phyloP scores from a whole-genome alignment of 164 flowering plant genomes.

The Vitis rotundifolia region DNA sequence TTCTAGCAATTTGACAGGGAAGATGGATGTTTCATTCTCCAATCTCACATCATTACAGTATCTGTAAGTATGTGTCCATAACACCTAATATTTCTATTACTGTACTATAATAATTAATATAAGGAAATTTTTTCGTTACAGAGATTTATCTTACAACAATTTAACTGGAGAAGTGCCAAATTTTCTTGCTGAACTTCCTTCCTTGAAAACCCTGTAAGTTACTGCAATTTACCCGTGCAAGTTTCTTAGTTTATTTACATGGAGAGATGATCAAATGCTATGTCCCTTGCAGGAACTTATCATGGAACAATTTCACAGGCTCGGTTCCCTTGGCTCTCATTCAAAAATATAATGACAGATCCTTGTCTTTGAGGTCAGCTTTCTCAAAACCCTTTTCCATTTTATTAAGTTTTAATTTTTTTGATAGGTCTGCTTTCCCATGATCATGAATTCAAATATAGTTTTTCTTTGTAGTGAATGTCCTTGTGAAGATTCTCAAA shows the following conservation, averaged over 20 bases:
- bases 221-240: neutral
- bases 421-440: no score
- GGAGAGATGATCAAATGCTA: neutral
- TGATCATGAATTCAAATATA: no score
- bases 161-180: neutral
- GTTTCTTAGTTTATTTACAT: neutral
- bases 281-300: conserved; percentile 30
- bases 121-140: conserved; percentile 17
- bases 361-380: conserved; percentile 26
- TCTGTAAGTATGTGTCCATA: conserved; percentile 29
- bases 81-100: no score
- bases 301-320: conserved; percentile 37
- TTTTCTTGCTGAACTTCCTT: no score
- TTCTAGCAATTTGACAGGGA: conserved; percentile 31
- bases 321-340: conserved; percentile 38
- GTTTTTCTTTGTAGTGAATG: no score
- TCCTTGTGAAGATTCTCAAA: no score
- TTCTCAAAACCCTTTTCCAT: no score
- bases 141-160: conserved; percentile 33
- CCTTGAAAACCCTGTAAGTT: no score
- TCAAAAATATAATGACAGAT: conserved; percentile 21
- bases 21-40: conserved; percentile 16
- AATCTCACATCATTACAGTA: conserved; percentile 21
- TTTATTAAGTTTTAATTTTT: no score
- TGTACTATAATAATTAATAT: no score